A percentile compares a stretch with the other conserved stretches of the same genome.
Conservation (phyloP, 2,329 filamentous ascomycete genomes). For the Nigrospora oryzae region DNA sequence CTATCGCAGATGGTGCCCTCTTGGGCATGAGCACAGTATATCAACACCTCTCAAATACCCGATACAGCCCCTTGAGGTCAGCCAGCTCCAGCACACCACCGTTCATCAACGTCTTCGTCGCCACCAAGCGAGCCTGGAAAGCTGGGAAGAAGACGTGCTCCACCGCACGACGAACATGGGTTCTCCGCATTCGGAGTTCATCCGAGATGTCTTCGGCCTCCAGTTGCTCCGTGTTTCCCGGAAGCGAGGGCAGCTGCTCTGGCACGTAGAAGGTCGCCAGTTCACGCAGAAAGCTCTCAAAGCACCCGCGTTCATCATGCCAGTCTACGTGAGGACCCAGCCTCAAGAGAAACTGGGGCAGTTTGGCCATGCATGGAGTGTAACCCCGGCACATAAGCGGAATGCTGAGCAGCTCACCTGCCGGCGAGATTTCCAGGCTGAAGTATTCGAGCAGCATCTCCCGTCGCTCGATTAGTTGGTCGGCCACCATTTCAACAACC, state of each 20-base stretch:
- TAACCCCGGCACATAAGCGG: slow-evolving; percentile 87
- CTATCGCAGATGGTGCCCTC: too few species aligned
- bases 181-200: slow-evolving; percentile 49
- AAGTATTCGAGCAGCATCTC: slow-evolving; percentile 95
- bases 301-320: slow-evolving; percentile 77
- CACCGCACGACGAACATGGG: slow-evolving; percentile 64
- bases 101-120: slow-evolving; percentile 68
- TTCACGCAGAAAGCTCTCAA: slow-evolving; percentile 76
- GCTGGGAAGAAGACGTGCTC: slow-evolving; percentile 88
- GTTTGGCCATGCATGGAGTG: slow-evolving; percentile 73
- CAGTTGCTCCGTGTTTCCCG: slow-evolving; percentile 17
- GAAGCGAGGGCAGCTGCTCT: slow-evolving; percentile 59
- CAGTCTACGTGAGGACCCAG: slow-evolving; percentile 86
- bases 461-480: slow-evolving; percentile 63
- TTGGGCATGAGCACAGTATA: too few species aligned
- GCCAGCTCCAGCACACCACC: slow-evolving; percentile 77
- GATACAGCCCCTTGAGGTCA: slow-evolving; percentile 84
- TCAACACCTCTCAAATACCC: slow-evolving; percentile 91
- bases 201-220: slow-evolving; percentile 34
- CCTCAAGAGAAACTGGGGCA: slow-evolving; percentile 79
- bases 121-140: slow-evolving; percentile 73
- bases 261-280: slow-evolving; percentile 87
- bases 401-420: slow-evolving; percentile 69
- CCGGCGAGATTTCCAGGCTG: slow-evolving; percentile 68
- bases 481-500: slow-evolving; percentile 56